These are phyloP conservation scores for Zalerion maritima DNA, from an alignment of 495 filamentous ascomycete genomes.

Conservation along the genomic window DNA sequence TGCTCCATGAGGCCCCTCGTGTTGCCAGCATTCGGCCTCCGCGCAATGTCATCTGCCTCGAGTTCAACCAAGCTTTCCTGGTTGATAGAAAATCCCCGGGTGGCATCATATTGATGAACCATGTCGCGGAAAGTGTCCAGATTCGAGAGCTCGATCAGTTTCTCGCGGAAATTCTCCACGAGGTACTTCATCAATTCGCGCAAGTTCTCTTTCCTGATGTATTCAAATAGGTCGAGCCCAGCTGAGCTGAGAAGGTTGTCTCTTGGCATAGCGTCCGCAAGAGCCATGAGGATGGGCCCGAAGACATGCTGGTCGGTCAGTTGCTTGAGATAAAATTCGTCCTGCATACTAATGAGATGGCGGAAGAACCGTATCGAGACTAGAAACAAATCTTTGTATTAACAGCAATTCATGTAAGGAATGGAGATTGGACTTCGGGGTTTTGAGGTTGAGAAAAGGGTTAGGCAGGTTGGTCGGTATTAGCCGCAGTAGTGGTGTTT, in stretches of 20 bases:
- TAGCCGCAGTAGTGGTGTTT: too few relatives aligned
- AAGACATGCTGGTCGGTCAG: conserved; percentile 74
- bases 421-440: conserved; percentile 3
- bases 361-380: conserved; percentile 93
- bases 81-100: conserved; percentile 48
- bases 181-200: conserved; percentile 72
- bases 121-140: conserved; percentile 73
- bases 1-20: conserved; percentile 66
- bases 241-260: conserved; percentile 93
- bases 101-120: conserved; percentile 66
- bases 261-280: conserved; percentile 82
- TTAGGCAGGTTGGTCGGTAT: conserved; percentile 6
- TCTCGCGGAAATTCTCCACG: conserved; percentile 78
- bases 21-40: conserved; percentile 46
- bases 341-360: conserved; percentile 67
- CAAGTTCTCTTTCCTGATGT: conserved; percentile 72
- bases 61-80: conserved; percentile 37
- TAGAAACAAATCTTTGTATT: conserved; percentile 20
- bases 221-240: conserved; percentile 91
- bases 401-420: neutral
- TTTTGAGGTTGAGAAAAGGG: neutral
- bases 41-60: conserved; percentile 31
- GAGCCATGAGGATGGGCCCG: conserved; percentile 74
- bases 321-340: conserved; percentile 84
- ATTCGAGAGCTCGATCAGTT: conserved; percentile 63